Evolutionary conservation across 257 asterid species (phyloP).

Genomic region (Penstemon davidsonii): DNA sequence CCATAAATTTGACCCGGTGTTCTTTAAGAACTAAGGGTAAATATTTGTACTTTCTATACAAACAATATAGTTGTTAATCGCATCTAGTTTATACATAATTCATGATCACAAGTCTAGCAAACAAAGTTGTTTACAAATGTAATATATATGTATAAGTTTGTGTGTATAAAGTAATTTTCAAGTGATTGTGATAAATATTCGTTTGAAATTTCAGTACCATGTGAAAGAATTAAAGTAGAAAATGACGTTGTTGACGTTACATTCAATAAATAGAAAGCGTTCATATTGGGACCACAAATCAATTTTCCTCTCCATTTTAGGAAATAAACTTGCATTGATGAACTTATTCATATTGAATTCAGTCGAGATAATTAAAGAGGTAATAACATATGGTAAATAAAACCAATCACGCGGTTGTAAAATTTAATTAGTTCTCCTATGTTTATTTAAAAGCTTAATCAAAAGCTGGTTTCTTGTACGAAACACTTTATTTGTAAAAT

Average conservation of each 20-base stretch:
- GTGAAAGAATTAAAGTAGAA: background rate
- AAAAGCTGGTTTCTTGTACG: too few species aligned
- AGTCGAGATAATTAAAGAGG: background rate
- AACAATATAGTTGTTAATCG: too few species aligned
- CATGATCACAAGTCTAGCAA: too few species aligned
- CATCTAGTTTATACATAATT: too few species aligned
- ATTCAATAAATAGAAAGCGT: background rate
- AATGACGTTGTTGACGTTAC: background rate
- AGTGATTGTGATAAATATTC: background rate
- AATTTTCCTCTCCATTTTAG: background rate
- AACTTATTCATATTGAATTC: too few species aligned
- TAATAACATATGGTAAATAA: background rate
- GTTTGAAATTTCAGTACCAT: background rate
- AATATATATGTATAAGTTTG: background rate
- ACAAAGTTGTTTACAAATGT: too few species aligned
- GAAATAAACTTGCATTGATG: background rate
- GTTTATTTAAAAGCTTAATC: too few species aligned
- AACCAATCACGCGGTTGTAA: background rate
- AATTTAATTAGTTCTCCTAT: background rate
- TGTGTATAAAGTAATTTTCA: background rate
- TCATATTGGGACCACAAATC: conserved; percentile 21
- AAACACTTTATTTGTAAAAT: too few species aligned
- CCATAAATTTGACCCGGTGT: too few species aligned
- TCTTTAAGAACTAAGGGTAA: too few species aligned
- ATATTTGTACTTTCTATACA: too few species aligned